phyloP scores from a whole-genome alignment of 1,284 basidiomycete genomes.

The Pseudozyma tsukubaensis region DNA sequence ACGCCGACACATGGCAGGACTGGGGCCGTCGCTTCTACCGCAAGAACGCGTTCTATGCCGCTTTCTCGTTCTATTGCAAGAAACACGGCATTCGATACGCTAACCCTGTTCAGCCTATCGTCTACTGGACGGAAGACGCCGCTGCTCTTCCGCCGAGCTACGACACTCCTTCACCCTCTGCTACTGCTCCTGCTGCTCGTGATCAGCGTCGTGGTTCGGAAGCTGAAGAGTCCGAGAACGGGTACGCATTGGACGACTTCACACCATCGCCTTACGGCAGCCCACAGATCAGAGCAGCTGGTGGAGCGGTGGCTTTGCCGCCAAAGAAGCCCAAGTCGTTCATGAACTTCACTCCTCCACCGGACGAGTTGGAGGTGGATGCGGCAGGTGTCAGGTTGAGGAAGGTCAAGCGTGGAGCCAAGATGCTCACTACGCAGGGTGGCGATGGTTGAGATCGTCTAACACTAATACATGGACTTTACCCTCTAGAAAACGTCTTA shows the following conservation, averaged over 20 bases:
- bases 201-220: slow-evolving; percentile 10
- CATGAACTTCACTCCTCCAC: slow-evolving; percentile 62
- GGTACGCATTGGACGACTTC: slow-evolving; percentile 53
- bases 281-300: slow-evolving; percentile 41
- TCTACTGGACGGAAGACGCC: slow-evolving; percentile 60
- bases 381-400: slow-evolving; percentile 29
- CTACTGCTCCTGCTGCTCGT: too few species aligned
- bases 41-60: slow-evolving; percentile 63
- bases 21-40: slow-evolving; percentile 64
- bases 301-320: slow-evolving; percentile 32
- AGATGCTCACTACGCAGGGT: slow-evolving; percentile 52
- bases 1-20: slow-evolving; percentile 66
- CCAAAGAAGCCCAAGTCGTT: slow-evolving; percentile 54
- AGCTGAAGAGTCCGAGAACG: slow-evolving; percentile 39
- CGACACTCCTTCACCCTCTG: slow-evolving; percentile 20
- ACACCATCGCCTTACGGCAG: slow-evolving; percentile 39
- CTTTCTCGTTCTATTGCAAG: slow-evolving; percentile 63
- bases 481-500: too few species aligned
- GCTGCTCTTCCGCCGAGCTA: slow-evolving; percentile 54
- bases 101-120: slow-evolving; percentile 56
- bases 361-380: slow-evolving; percentile 57
- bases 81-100: slow-evolving; percentile 65
- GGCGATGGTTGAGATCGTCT: slow-evolving; percentile 58
- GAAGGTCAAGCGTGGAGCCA: slow-evolving; percentile 39
- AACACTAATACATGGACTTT: too few species aligned